Conservation (phyloP, 169 alveolate genomes). For the Pseudocohnilembus persalinus region DNA sequence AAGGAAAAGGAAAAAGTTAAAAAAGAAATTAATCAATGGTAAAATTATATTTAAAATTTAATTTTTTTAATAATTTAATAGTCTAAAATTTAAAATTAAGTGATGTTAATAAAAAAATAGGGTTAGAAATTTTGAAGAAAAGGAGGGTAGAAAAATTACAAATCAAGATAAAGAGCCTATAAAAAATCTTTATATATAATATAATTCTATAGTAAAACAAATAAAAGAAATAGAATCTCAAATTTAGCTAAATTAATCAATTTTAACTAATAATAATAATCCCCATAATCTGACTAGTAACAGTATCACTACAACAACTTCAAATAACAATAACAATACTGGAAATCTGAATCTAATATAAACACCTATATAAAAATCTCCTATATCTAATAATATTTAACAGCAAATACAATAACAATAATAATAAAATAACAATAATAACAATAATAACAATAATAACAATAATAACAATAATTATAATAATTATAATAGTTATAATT, state of each 20-base stretch:
- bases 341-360: neutral
- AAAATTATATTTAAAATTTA: too few species aligned
- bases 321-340: neutral
- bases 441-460: too few species aligned
- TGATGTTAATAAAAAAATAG: too few species aligned
- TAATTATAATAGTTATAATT: too few species aligned
- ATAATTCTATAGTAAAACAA: neutral
- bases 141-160: neutral
- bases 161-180: neutral
- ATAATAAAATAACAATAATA: too few species aligned
- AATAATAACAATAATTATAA: too few species aligned
- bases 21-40: neutral
- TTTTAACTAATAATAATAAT: too few species aligned
- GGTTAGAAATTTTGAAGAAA: neutral
- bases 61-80: too few species aligned
- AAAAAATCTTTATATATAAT: neutral
- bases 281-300: neutral
- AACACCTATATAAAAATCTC: neutral
- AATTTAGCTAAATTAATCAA: neutral
- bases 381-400: too few species aligned
- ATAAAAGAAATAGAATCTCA: neutral
- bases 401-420: too few species aligned
- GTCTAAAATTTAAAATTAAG: too few species aligned
- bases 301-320: neutral
- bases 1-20: neutral